phyloP scores from a whole-genome alignment of 768 basidiomycete genomes.

The Kwoniella mangroviensis region DNA sequence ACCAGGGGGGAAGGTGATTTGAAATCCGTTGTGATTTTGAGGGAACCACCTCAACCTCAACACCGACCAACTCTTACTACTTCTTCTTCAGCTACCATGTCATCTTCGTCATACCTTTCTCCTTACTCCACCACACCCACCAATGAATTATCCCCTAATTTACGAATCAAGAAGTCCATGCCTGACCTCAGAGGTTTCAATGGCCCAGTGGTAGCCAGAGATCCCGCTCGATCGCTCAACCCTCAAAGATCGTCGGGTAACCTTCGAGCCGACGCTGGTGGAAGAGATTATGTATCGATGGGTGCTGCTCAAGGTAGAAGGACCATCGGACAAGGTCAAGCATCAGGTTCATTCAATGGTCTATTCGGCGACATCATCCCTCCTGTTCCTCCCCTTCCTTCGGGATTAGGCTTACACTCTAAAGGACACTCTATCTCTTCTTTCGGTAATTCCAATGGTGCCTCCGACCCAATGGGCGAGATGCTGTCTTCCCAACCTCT shows the following conservation, averaged over 20 bases:
- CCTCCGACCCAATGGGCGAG: conserved; percentile 1
- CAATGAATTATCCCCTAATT: conserved; percentile 61
- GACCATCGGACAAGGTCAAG: conserved; percentile 32
- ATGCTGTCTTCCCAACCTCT: conserved; percentile 28
- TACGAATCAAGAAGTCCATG: conserved; percentile 97
- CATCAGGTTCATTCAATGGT: conserved; percentile 40
- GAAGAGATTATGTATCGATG: conserved; percentile 44
- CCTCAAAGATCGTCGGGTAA: conserved; percentile 58
- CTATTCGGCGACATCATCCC: conserved; percentile 48
- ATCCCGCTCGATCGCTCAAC: conserved; percentile 52
- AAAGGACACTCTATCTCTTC: conserved; percentile 23
- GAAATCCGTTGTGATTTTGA: conserved; percentile 89
- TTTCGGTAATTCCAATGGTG: conserved; percentile 10
- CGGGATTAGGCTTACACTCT: conserved; percentile 28
- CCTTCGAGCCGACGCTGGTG: conserved; percentile 38
- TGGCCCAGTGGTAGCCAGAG: conserved; percentile 55
- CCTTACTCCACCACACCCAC: conserved; percentile 51
- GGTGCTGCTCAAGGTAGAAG: conserved; percentile 43
- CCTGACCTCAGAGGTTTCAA: conserved; percentile 73
- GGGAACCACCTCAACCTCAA: conserved; percentile 65
- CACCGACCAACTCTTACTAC: conserved; percentile 59
- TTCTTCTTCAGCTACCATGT: conserved; percentile 33
- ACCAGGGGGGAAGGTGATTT: conserved; percentile 87
- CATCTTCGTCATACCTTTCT: conserved; percentile 47
- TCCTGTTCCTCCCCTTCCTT: conserved; percentile 49